Conservation (phyloP, 139 green algal genomes). For the Nannochloris sp. region DNA sequence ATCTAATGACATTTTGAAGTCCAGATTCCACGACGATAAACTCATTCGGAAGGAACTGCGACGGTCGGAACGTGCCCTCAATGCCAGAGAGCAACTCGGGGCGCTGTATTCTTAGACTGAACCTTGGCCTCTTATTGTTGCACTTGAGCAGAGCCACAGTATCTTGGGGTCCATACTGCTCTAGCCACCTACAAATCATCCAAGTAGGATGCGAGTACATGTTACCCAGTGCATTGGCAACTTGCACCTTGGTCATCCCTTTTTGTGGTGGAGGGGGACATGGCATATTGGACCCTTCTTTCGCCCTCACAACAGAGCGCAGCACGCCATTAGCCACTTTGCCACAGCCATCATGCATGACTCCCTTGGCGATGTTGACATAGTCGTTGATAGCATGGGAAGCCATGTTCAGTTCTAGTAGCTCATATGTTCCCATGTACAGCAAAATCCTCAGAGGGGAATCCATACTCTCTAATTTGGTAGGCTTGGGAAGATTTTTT, state of each 20-base stretch:
- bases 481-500: conserved; percentile 21
- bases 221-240: conserved; percentile 24
- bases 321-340: conserved; percentile 53
- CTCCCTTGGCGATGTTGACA: conserved; percentile 58
- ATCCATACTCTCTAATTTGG: conserved; percentile 22
- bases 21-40: conserved; percentile 55
- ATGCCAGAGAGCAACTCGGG: not conserved
- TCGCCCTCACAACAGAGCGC: not conserved
- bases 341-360: conserved; percentile 26
- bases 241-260: not conserved
- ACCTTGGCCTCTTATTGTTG: conserved; percentile 64
- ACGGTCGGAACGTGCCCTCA: conserved; percentile 5
- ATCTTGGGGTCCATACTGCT: conserved; percentile 35
- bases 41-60: conserved; percentile 44
- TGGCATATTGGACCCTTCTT: conserved; percentile 6
- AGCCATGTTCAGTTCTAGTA: conserved; percentile 31
- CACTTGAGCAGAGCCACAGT: conserved; percentile 44
- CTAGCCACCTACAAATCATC: conserved; percentile 68
- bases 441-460: conserved; percentile 39
- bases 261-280: conserved; percentile 6
- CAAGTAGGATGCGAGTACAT: conserved; percentile 60
- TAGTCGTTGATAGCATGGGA: conserved; percentile 50
- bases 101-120: not conserved
- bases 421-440: conserved; percentile 62
- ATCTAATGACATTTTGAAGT: conserved; percentile 48